Conservation (phyloP, 1,139 yeast genomes). For the Geotrichum carabidarum region DNA sequence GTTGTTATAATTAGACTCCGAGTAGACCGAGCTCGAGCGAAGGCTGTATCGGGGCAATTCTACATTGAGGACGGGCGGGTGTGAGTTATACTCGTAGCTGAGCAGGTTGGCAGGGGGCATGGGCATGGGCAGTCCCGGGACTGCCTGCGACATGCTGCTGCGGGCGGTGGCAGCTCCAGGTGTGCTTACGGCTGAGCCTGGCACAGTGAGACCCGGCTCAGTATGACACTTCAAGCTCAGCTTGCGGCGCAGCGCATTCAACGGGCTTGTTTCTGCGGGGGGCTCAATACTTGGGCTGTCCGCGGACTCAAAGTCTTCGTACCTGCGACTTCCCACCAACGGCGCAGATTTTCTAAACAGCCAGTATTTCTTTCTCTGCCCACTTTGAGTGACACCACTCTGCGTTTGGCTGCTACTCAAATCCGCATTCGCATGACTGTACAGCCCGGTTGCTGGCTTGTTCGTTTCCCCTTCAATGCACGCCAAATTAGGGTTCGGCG, state of each 20-base stretch:
- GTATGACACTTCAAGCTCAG: background rate
- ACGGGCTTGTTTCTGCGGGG: background rate
- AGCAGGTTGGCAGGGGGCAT: no score
- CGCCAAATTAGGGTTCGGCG: no score
- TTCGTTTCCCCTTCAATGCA: background rate
- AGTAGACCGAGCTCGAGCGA: slow-evolving; percentile 17
- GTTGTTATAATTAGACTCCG: background rate
- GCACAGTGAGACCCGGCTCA: no score
- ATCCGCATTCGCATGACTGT: slow-evolving; percentile 6
- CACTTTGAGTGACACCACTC: background rate
- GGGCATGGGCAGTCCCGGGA: no score
- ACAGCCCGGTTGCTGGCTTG: background rate
- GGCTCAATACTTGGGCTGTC: no score
- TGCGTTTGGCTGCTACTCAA: background rate
- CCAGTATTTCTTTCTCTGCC: slow-evolving; percentile 5
- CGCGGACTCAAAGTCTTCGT: background rate
- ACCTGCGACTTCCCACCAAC: slow-evolving; percentile 6
- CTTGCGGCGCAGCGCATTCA: background rate
- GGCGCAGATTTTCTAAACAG: slow-evolving; percentile 1
- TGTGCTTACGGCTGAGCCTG: no score
- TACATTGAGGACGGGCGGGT: slow-evolving; percentile 17
- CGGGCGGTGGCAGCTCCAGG: no score
- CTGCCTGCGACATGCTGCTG: no score
- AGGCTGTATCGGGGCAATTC: slow-evolving; percentile 14
- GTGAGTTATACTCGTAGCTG: slow-evolving; percentile 4